Conservation (phyloP, 2,329 filamentous ascomycete species). For the Byssothecium circinans region DNA sequence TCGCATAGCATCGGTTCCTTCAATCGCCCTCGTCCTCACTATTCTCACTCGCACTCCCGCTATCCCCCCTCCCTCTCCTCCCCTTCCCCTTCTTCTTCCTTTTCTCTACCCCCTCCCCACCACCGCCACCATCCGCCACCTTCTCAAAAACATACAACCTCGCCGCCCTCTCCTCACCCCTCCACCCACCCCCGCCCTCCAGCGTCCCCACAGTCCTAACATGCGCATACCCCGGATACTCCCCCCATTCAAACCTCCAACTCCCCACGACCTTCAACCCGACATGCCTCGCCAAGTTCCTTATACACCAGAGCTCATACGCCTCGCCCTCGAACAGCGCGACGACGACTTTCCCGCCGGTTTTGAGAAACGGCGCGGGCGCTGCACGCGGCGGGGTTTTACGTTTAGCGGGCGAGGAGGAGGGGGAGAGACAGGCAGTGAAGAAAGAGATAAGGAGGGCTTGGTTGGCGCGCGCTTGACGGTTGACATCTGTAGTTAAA, state of each 20-base stretch:
- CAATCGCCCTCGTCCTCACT: not conserved
- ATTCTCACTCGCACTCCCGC: slow-evolving; percentile 16
- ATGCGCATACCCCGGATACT: slow-evolving; percentile 75
- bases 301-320: slow-evolving; percentile 93
- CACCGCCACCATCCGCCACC: slow-evolving; percentile 32
- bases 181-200: slow-evolving; percentile 51
- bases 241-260: slow-evolving; percentile 66
- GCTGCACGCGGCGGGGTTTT: slow-evolving; percentile 1
- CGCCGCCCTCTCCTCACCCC: slow-evolving; percentile 51
- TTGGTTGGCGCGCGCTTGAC: slow-evolving; percentile 84
- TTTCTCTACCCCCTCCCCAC: slow-evolving; percentile 17
- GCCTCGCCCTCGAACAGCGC: slow-evolving; percentile 92
- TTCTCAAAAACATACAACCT: slow-evolving; percentile 52
- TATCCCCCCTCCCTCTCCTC: slow-evolving; percentile 18
- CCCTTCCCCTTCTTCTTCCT: slow-evolving; percentile 14
- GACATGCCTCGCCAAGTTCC: slow-evolving; percentile 78
- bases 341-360: slow-evolving; percentile 68
- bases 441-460: slow-evolving; percentile 38
- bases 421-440: slow-evolving; percentile 25
- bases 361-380: slow-evolving; percentile 51
- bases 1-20: too few relatives aligned
- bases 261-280: slow-evolving; percentile 71
- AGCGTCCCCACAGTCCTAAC: slow-evolving; percentile 69
- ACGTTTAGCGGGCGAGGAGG: not conserved
- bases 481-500: slow-evolving; percentile 87